Evolutionary conservation across 169 alveolate species (phyloP).

Genomic region (Eimeria tenella): DNA sequence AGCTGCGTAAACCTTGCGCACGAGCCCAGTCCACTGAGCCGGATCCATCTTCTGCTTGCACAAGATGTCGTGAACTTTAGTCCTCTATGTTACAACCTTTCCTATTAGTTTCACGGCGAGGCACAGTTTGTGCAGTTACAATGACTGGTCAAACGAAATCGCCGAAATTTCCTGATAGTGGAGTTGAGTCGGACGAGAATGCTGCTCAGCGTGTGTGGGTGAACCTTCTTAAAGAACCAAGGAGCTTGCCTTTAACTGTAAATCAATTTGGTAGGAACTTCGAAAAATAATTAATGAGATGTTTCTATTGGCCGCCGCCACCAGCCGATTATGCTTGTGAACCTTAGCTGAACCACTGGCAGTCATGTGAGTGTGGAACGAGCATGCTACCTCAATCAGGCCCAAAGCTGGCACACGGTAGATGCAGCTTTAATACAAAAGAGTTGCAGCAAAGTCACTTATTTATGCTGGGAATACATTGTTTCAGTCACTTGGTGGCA

Average conservation of each 20-base stretch:
- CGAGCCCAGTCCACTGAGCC: slow-evolving; percentile 66
- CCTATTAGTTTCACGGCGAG: not conserved
- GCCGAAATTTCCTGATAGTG: not conserved
- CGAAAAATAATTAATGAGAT: not conserved
- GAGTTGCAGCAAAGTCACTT: not conserved
- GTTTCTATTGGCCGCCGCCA: not conserved
- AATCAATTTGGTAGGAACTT: not conserved
- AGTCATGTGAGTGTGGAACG: slow-evolving; percentile 9
- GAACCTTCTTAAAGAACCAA: too few species aligned
- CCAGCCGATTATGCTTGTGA: not conserved
- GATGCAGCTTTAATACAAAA: too few species aligned
- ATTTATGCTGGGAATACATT: not conserved
- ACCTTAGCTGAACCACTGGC: slow-evolving; percentile 2
- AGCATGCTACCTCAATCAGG: not conserved
- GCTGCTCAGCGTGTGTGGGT: not conserved
- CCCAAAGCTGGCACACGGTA: too few species aligned
- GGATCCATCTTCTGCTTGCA: slow-evolving; percentile 63
- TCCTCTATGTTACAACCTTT: not conserved
- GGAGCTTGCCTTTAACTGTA: not conserved
- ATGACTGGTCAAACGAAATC: not conserved
- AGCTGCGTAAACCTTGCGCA: slow-evolving; percentile 48
- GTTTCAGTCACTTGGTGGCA: not conserved
- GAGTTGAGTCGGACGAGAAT: not conserved
- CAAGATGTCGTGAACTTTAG: not conserved
- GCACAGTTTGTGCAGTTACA: not conserved